phyloP scores from a whole-genome alignment of 306 rosid species.

The Arachis hypogaea region DNA sequence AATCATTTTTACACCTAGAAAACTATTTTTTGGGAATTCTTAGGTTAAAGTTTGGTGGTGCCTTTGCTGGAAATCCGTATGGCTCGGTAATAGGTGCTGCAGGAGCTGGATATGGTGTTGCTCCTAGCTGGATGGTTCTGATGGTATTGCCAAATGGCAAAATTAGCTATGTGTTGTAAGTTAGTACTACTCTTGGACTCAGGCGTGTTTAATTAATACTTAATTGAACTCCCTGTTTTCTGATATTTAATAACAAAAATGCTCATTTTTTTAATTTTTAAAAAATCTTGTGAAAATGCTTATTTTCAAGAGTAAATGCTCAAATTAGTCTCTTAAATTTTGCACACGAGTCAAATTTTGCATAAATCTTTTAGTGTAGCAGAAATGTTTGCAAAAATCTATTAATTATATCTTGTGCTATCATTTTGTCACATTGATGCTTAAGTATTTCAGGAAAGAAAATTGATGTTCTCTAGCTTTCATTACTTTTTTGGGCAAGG shows the following conservation, averaged over 20 bases:
- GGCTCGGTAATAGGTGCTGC: constrained; percentile 70
- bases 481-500: not conserved
- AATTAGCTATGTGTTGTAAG: constrained; percentile 97
- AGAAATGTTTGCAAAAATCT: no score
- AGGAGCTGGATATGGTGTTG: constrained; percentile 77
- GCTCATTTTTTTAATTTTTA: no score
- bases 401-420: not conserved
- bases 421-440: not conserved
- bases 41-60: constrained; percentile 46
- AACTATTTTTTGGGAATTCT: no score
- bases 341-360: no score
- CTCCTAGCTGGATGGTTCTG: constrained; percentile 87
- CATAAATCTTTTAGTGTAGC: no score
- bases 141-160: constrained; percentile 97
- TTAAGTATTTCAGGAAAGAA: not conserved
- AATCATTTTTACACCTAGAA: no score
- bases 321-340: no score
- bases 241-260: no score
- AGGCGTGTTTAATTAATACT: not conserved
- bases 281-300: no score
- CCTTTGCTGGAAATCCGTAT: constrained; percentile 71
- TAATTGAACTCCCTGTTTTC: no score
- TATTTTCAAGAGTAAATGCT: no score
- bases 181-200: constrained; percentile 6
- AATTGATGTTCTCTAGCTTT: constrained; percentile 8